Evolutionary conservation across 192 early-diverging fungal species (phyloP), one percentile per base, ranked within the genome.

Genomic region (Backusella psychrophila): DNA sequence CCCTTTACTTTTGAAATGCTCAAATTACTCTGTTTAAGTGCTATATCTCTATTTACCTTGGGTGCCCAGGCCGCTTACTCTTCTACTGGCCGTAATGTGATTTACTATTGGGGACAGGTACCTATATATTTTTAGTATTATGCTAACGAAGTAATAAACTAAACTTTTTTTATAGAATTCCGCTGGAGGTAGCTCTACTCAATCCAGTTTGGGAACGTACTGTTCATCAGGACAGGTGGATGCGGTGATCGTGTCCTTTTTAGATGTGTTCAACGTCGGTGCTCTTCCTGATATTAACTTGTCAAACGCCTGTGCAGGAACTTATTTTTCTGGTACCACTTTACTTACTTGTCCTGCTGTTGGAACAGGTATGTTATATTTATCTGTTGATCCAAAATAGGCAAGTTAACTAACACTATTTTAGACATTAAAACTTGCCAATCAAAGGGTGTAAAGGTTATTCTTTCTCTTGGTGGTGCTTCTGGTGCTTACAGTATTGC

Each of bases 381-480:
- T 42, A 42, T 31, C 4, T 26, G 11, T 12, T 70, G 12, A 44
- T 0, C 12, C 6, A 26, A 31, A 36, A 42, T 31, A 59, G 4
- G 38, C 9, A 42, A 26, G 38, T 4, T 21, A 34, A 15, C 44
- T 33, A 26, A 35, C 23, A 1, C 14, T n/a, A 6, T 41, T 21
- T 77, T 71, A 75, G 93, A 91, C 7, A 91, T 96, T 19, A 80
- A 85, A 56, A 80, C 82, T 23, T 95, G 95, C 76, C 95, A 96
- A 79, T 82, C 73, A 5, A 81, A 86, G 71, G 94, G 94, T 21
- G 94, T 94, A 76, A 89, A 87, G 7, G 78, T 95, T 5, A 69
- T 96, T 26, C 81, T 96, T 11, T 92, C 92, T 15, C 81, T 96
- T 33, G 92, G 93, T 75, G 92, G 90, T 29, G 89, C 91, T 12